Base-by-base conservation (phyloP, 192 early-diverging fungal species). In the Chytriomyces sp. region DNA sequence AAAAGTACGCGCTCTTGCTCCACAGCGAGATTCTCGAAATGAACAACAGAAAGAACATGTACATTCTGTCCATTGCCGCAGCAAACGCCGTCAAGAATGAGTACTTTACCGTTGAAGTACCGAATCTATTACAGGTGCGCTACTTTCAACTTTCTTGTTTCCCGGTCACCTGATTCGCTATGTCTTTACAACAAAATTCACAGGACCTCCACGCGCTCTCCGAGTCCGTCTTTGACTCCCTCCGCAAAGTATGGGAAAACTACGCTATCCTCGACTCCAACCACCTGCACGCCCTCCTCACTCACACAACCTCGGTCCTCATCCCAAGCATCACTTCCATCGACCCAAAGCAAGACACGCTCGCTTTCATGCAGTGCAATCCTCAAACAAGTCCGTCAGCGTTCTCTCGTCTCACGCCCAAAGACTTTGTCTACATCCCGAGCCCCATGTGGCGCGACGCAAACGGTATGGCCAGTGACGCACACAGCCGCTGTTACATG, bases 11-110 rank as follows among this genome's bases (percentile, higher is more conserved):
- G 69, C 64, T 74, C 50, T 43, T 66, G n/a, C 80, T 70, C 78
- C 78, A 86, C 28, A 84, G 90, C 53, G 91, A 91, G 70, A 86
- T 90, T 24, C 71, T 92, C 16, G 91, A 94, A 28, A 86, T 91
- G 81, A 87, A 92, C 63, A 93, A 92, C 69, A 35, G 50, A 23
- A 87, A 86, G 90, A 94, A 92, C 69, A 62, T 89, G 7, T 93
- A 94, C 70, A 73, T 93, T 23, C 77, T 94, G 24, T 70, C 88
- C 2, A 72, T 94, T 50, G 85, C 78, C 18, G 84, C 85, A 10
- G 82, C 92, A 7, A 92, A 94, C 72, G 85, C 91, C 26, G 82
- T 86, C 49, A 88, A 91, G 43, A 68, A 81, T 62, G 87, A 89
- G 67, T 92, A 90, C 69, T 91, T 85, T 70, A 79, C 89, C 45